These are phyloP conservation scores for Scenedesmus sp. DNA, from an alignment of 163 green algal genomes.

Conservation along the genomic window DNA sequence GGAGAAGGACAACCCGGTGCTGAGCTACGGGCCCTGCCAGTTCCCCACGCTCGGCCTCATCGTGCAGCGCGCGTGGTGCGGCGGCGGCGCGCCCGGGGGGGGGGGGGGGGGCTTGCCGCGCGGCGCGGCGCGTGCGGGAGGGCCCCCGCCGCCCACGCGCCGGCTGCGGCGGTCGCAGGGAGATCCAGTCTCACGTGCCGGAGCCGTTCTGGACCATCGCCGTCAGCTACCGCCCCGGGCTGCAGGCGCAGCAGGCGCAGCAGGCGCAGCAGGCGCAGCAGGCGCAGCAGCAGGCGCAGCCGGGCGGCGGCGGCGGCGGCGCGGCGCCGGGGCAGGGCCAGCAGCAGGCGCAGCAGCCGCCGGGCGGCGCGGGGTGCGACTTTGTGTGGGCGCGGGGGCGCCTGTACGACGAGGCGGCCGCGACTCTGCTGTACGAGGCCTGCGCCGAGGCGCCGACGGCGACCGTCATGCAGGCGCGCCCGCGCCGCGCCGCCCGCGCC, in stretches of 20 bases:
- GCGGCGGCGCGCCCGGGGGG: background rate
- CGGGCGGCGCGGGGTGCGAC: constrained; percentile 42
- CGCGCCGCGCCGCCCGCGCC: background rate
- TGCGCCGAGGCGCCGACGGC: constrained; percentile 69
- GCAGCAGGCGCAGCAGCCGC: background rate
- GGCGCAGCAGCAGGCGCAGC: constrained; percentile 20
- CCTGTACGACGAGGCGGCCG: constrained; percentile 88
- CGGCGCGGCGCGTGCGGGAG: background rate
- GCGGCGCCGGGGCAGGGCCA: too few relatives aligned
- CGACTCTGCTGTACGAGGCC: constrained; percentile 79
- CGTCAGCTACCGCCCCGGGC: constrained; percentile 38
- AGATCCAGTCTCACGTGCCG: constrained; percentile 90
- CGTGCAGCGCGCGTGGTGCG: constrained; percentile 92
- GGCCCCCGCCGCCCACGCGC: background rate
- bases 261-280: constrained; percentile 6
- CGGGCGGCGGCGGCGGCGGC: too few relatives aligned
- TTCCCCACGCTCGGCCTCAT: constrained; percentile 98
- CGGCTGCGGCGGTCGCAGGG: too few relatives aligned
- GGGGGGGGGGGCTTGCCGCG: background rate
- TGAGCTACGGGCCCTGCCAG: constrained; percentile 98
- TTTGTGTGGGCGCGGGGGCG: constrained; percentile 83
- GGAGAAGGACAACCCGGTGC: constrained; percentile 58
- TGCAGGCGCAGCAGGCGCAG: background rate
- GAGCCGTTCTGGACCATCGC: constrained; percentile 95
- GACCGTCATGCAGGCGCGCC: constrained; percentile 68